Conservation (phyloP, 805 yeast species). For the Metschnikowia cubensis region DNA sequence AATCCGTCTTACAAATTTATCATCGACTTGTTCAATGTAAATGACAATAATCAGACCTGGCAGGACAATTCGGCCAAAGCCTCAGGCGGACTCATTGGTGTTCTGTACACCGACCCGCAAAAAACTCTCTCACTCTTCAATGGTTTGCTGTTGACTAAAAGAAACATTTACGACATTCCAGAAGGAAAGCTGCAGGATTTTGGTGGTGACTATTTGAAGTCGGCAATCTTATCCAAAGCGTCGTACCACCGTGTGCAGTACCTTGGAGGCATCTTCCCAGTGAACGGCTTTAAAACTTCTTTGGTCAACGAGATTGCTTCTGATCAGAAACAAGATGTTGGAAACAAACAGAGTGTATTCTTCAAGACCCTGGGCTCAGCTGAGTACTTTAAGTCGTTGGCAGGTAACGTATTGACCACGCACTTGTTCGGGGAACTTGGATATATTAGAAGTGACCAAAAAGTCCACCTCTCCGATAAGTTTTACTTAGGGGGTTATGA, state of each 20-base stretch:
- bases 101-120: conserved; percentile 28
- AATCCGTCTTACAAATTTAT: conserved; percentile 43
- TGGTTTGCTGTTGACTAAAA: conserved; percentile 59
- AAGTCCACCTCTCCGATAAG: conserved; percentile 66
- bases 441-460: conserved; percentile 30
- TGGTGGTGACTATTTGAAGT: conserved; percentile 29
- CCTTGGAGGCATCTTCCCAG: conserved; percentile 12
- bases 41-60: conserved; percentile 49
- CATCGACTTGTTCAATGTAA: conserved; percentile 27
- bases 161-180: conserved; percentile 49
- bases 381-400: conserved; percentile 39
- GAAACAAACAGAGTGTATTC: conserved; percentile 23
- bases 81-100: conserved; percentile 50
- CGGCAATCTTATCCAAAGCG: conserved; percentile 28
- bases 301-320: conserved; percentile 51
- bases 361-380: conserved; percentile 31
- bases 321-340: conserved; percentile 26
- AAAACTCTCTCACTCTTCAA: conserved; percentile 27
- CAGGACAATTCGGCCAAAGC: conserved; percentile 53
- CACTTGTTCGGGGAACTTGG: conserved; percentile 54
- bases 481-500: conserved; percentile 81
- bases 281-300: conserved; percentile 48
- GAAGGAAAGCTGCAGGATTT: conserved; percentile 48
- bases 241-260: conserved; percentile 17
- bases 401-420: conserved; percentile 45